These are phyloP conservation scores for Arachis stenosperma DNA, from an alignment of 306 rosid genomes.

Conservation along the genomic window DNA sequence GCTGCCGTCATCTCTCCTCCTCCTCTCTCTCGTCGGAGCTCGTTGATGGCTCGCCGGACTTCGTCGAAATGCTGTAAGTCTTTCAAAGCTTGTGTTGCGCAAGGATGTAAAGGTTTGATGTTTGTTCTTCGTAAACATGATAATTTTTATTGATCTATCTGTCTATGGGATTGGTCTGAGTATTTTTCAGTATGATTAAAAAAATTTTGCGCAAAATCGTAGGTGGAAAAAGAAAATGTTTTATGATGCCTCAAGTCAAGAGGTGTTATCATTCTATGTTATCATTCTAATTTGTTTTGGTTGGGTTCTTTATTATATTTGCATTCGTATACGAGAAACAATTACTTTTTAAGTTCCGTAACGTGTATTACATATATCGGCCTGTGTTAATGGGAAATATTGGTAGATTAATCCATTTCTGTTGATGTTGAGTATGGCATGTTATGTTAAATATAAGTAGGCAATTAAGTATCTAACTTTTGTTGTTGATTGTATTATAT, in stretches of 20 bases:
- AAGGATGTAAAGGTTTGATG: constrained; percentile 82
- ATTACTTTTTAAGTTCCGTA: not conserved
- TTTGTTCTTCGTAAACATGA: constrained; percentile 9
- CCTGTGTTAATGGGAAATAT: constrained; percentile 2
- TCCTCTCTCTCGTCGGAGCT: too few species aligned
- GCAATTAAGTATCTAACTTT: constrained; percentile 5
- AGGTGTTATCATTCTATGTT: not conserved
- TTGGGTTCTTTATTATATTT: not conserved
- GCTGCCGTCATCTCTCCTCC: too few species aligned
- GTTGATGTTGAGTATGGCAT: constrained; percentile 11
- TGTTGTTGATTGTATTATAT: constrained; percentile 23
- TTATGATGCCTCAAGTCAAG: not conserved
- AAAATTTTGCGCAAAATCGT: constrained; percentile 16
- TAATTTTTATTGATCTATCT: not conserved
- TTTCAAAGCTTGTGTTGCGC: constrained; percentile 73
- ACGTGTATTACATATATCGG: constrained; percentile 1
- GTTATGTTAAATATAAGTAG: not conserved
- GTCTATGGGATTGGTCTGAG: not conserved
- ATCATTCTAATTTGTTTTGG: constrained; percentile 1
- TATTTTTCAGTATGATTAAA: not conserved
- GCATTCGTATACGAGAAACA: not conserved
- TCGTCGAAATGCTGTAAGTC: not conserved
- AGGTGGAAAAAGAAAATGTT: constrained; percentile 7
- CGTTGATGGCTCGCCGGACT: too few species aligned
- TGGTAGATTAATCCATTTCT: constrained; percentile 15